Evolutionary conservation across 129 eudicot genomes (phyloP).

Genomic region (Apium graveolens): DNA sequence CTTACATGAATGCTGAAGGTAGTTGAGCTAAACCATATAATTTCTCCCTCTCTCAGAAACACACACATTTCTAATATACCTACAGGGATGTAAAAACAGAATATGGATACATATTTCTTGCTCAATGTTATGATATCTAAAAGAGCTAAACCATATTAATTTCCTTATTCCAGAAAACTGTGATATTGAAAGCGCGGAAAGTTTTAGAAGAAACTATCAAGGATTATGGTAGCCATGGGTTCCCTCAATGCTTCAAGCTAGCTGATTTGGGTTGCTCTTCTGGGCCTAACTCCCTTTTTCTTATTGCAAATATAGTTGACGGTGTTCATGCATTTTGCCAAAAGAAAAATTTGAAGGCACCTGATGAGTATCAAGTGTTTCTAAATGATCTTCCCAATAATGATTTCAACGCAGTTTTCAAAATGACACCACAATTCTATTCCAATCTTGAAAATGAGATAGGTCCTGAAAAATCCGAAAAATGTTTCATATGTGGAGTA

Average conservation of each 20-base stretch:
- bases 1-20: no score
- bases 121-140: background rate
- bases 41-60: no score
- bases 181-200: background rate
- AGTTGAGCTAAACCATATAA: no score
- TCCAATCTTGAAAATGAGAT: background rate
- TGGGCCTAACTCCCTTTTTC: constrained; percentile 19
- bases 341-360: constrained; percentile 3
- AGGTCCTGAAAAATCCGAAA: constrained; percentile 1
- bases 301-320: constrained; percentile 9
- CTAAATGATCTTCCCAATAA: constrained; percentile 10
- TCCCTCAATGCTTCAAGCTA: constrained; percentile 4
- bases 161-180: background rate
- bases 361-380: constrained; percentile 13
- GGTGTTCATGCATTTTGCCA: background rate
- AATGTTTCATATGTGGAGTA: constrained; percentile 6
- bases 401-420: constrained; percentile 2
- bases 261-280: constrained; percentile 35
- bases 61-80: no score
- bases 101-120: background rate
- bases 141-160: background rate
- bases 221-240: background rate
- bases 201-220: background rate
- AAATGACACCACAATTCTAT: constrained; percentile 2
- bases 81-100: no score